Conservation (phyloP, 2,329 filamentous ascomycete genomes). For the Allantophomopsis cytisporea region DNA sequence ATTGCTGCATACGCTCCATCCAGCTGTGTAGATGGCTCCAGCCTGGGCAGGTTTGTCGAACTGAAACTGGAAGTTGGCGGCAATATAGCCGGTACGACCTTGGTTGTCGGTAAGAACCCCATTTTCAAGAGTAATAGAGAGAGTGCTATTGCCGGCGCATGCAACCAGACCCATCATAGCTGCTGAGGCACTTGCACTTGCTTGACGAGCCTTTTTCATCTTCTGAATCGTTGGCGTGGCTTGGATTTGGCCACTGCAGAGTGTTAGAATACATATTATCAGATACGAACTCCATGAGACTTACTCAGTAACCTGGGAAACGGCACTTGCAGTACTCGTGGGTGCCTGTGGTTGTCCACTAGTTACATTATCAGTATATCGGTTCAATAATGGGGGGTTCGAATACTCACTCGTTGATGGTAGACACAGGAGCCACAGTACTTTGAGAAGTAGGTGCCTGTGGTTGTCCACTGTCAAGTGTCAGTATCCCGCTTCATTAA, state of each 20-base stretch:
- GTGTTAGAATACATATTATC: too few species aligned
- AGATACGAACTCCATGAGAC: too few species aligned
- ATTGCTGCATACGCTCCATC: slow-evolving; percentile 61
- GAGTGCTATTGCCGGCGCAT: slow-evolving; percentile 31
- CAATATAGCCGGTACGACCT: slow-evolving; percentile 64
- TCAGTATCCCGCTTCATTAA: too few species aligned
- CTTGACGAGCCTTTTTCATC: too few species aligned
- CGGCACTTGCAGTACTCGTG: slow-evolving; percentile 7
- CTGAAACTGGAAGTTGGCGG: slow-evolving; percentile 70
- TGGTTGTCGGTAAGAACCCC: slow-evolving; percentile 52
- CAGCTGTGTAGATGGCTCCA: slow-evolving; percentile 58
- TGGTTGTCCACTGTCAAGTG: too few species aligned
- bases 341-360: slow-evolving; percentile 31
- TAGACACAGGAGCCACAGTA: too few species aligned
- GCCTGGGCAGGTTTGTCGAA: slow-evolving; percentile 56
- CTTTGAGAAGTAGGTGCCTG: too few species aligned
- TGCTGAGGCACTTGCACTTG: not conserved
- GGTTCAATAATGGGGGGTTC: too few species aligned
- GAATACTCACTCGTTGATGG: too few species aligned
- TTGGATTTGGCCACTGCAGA: not conserved
- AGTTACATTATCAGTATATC: not conserved
- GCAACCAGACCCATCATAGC: slow-evolving; percentile 8
- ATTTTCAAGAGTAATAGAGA: slow-evolving; percentile 50
- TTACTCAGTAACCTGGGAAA: not conserved
- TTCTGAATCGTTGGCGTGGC: not conserved